phyloP scores from a whole-genome alignment of 192 early-diverging fungal genomes.

The Lobosporangium transversale region DNA sequence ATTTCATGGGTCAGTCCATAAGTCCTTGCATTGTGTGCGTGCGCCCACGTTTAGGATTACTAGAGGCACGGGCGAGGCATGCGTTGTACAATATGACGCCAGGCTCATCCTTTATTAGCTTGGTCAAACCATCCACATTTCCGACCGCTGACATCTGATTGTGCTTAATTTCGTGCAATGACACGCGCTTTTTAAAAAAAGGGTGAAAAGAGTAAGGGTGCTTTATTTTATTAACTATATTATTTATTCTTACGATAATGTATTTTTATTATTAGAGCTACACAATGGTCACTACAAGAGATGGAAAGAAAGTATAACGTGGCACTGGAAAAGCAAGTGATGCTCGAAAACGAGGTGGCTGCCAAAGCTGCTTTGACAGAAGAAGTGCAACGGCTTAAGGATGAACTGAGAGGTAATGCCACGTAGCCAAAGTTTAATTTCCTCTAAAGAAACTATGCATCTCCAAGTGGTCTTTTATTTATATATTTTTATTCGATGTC shows the following conservation, averaged over 20 bases:
- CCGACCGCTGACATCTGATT: slow-evolving; percentile 29
- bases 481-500: not conserved
- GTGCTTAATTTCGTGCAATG: not conserved
- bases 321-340: slow-evolving; percentile 73
- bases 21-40: not conserved
- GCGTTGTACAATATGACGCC: slow-evolving; percentile 29
- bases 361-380: slow-evolving; percentile 74
- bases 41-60: not conserved
- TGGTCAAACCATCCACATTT: too few species aligned
- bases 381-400: slow-evolving; percentile 81
- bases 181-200: slow-evolving; percentile 4
- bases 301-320: slow-evolving; percentile 77
- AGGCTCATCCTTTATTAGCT: slow-evolving; percentile 12
- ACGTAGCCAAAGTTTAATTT: too few species aligned
- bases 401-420: slow-evolving; percentile 71
- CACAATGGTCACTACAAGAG: slow-evolving; percentile 72
- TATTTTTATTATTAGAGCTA: slow-evolving; percentile 58
- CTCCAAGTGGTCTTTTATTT: too few species aligned
- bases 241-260: not conserved
- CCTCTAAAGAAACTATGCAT: too few species aligned
- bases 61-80: slow-evolving; percentile 4
- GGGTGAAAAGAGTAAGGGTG: not conserved
- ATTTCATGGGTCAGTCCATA: slow-evolving; percentile 37
- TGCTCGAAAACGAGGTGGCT: slow-evolving; percentile 73
- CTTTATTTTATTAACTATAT: not conserved